Base-by-base conservation (phyloP, 306 rosid species). In the Lablab purpureus region DNA sequence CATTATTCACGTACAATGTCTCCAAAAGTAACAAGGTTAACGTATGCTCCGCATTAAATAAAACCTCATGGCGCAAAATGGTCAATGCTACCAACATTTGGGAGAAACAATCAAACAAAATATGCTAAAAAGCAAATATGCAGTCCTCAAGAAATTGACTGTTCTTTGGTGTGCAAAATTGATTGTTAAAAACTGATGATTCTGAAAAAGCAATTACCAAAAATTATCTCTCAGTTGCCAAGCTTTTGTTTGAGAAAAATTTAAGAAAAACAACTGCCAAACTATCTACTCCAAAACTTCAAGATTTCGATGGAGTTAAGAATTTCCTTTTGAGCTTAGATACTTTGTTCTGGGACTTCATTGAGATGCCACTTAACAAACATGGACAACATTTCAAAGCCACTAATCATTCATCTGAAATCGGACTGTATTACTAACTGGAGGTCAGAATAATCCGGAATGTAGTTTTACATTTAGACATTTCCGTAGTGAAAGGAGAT, bases 281-380 rank as follows among this genome's bases (percentile, higher is more conserved):
- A 58, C 80, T 80, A 81, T 71, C 62, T 36, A 67, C 49, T 32
- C 71, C 43, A 36, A 60, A 75, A 46, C 68, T 74, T 74, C 58
- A 46, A 83, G 45, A 30, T 52, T 77, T 60, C 46, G 52, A 7
- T 65, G 30, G 73, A 70, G 32, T 73, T 45, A 41, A 56, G 80
- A 58, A 23, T 77, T 73, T 67, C 54, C 71, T 74, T 56, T 71
- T 46, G 43, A 17, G 68, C 50, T n/a, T 27, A 63, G 73, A 62
- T 30, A 62, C 54, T 37, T 54, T 69, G 81, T 67, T 81, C 60
- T 28, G 34, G 37, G 7, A 12, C 50, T 79, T 74, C 81, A 30
- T 32, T 67, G 37, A 71, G 36, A 46, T 46, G 50, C 23, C 76
- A 32, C 23, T 58, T 37, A 51, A 36, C n/a, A 52, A 40, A 47